Evolutionary conservation across 2,329 filamentous ascomycete genomes (phyloP).

Genomic region (Fusarium euwallaceae): DNA sequence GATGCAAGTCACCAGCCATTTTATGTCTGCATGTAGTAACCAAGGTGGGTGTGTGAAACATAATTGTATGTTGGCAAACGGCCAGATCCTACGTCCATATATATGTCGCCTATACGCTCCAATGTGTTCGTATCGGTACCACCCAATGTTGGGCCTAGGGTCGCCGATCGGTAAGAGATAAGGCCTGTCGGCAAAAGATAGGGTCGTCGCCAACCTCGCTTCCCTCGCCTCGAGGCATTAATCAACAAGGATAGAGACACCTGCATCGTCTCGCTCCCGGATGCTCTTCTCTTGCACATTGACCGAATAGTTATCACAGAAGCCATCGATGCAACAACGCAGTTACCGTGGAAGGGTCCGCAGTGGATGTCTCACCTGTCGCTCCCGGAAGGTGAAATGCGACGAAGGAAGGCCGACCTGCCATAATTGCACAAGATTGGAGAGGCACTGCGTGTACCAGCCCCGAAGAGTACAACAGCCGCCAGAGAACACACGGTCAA

Average conservation of each 20-base stretch:
- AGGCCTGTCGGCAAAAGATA: not conserved
- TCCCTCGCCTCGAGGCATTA: not conserved
- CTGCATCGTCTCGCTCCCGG: not conserved
- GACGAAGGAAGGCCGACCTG: constrained; percentile 33
- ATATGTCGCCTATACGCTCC: too few relatives aligned
- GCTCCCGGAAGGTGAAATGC: constrained; percentile 38
- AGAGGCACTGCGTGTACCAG: not conserved
- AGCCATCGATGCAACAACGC: constrained; percentile 18
- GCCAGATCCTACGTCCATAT: too few relatives aligned
- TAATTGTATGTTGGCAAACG: too few relatives aligned
- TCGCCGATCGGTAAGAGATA: not conserved
- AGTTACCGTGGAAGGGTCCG: constrained; percentile 39
- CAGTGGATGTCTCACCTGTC: constrained; percentile 41
- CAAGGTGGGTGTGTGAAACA: too few relatives aligned
- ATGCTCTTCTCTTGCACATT: too few relatives aligned
- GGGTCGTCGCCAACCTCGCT: not conserved
- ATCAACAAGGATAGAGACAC: not conserved
- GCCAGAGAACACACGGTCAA: not conserved
- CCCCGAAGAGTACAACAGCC: not conserved
- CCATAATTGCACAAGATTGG: constrained; percentile 20
- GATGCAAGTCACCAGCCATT: not conserved
- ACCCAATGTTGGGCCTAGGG: not conserved
- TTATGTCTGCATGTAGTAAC: not conserved
- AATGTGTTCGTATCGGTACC: not conserved
- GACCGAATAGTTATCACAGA: too few relatives aligned